A percentile compares a stretch with the other conserved stretches of the same genome.
Evolutionary conservation across 2,329 filamentous ascomycete genomes (phyloP).

Genomic region (Alternaria ethzedia): DNA sequence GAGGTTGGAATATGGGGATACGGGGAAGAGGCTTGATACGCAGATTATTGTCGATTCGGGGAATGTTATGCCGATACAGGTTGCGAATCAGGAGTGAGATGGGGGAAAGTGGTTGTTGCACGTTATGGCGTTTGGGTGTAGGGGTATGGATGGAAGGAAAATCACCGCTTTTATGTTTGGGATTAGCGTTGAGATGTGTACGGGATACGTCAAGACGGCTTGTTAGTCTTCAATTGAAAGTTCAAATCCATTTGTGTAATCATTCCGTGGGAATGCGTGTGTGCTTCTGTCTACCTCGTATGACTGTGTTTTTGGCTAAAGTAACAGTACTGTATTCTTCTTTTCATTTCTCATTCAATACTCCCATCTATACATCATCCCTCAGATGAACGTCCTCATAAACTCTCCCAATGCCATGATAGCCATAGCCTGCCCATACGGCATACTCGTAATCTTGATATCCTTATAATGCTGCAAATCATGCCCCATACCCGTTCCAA

Average conservation of each 20-base stretch:
- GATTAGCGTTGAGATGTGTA: not conserved
- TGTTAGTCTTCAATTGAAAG: not conserved
- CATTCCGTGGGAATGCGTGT: not conserved
- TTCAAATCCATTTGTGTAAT: not conserved
- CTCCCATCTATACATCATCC: not conserved
- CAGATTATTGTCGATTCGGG: constrained; percentile 68
- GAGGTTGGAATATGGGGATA: constrained; percentile 73
- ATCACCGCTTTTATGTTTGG: not conserved
- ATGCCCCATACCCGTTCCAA: constrained; percentile 79
- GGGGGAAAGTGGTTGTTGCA: not conserved
- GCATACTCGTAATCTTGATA: constrained; percentile 79
- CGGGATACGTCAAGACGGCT: not conserved
- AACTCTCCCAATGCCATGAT: constrained; percentile 82
- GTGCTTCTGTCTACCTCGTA: not conserved
- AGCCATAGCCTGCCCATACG: constrained; percentile 84
- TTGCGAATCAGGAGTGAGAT: constrained; percentile 6
- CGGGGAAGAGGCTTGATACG: constrained; percentile 61
- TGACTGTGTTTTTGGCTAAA: not conserved
- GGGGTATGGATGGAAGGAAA: not conserved
- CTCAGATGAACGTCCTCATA: constrained; percentile 64
- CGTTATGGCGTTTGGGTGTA: not conserved
- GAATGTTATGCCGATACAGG: constrained; percentile 46
- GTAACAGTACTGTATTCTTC: not conserved
- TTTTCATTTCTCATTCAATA: not conserved
- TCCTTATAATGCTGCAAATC: constrained; percentile 78